Percentiles rank a stretch among this genome's conserved stretches.
These are phyloP conservation scores for Thelonectria olida DNA, from an alignment of 2,329 filamentous ascomycete species.

Conservation along the genomic window DNA sequence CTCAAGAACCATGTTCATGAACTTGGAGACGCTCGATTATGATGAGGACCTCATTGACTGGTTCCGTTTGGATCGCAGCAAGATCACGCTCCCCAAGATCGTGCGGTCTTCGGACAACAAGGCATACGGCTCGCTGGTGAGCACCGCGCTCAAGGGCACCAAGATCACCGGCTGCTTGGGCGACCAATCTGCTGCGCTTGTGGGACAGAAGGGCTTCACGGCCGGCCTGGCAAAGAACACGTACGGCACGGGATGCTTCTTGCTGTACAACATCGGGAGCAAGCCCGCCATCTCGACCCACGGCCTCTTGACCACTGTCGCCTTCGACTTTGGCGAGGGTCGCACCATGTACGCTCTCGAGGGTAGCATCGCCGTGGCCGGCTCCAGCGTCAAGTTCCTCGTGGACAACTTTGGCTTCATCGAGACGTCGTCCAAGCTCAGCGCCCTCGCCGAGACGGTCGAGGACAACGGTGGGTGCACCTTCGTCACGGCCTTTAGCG, in stretches of 20 bases:
- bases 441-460: slow-evolving; percentile 57
- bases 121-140: slow-evolving; percentile 72
- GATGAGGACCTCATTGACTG: slow-evolving; percentile 78
- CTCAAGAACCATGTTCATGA: slow-evolving; percentile 85
- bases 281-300: slow-evolving; percentile 83
- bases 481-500: slow-evolving; percentile 83
- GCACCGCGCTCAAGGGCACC: slow-evolving; percentile 70
- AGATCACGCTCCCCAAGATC: slow-evolving; percentile 79
- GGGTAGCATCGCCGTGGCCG: slow-evolving; percentile 80
- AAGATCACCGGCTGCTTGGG: slow-evolving; percentile 82
- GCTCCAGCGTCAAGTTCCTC: slow-evolving; percentile 77
- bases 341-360: slow-evolving; percentile 80
- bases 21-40: slow-evolving; percentile 78
- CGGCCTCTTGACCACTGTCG: slow-evolving; percentile 80
- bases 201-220: slow-evolving; percentile 81
- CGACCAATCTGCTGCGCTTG: slow-evolving; percentile 83
- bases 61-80: slow-evolving; percentile 75
- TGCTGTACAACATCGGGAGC: slow-evolving; percentile 83
- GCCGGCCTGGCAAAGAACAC: slow-evolving; percentile 85
- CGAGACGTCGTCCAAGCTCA: slow-evolving; percentile 55
- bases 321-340: slow-evolving; percentile 75
- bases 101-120: slow-evolving; percentile 76
- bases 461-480: slow-evolving; percentile 79
- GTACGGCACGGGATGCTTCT: slow-evolving; percentile 86
- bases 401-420: slow-evolving; percentile 67